phyloP scores from a whole-genome alignment of 352 stramenopile species.

The Pythium guiyangense region DNA sequence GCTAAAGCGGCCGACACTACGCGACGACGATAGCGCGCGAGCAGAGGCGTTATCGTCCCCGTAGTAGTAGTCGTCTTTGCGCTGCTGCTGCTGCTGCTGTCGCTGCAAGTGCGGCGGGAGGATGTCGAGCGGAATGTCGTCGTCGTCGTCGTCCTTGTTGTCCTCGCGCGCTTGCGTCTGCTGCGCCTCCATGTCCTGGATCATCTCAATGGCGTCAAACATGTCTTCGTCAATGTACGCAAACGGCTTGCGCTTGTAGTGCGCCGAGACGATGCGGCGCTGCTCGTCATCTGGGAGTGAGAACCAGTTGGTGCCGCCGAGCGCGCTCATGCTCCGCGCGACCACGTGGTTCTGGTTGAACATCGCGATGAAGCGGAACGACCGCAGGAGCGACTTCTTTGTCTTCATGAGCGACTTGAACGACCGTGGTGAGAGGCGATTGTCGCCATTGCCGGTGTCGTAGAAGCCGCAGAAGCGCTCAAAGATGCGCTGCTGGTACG shows the following conservation, averaged over 20 bases:
- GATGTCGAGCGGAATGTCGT: too few relatives aligned
- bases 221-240: slow-evolving; percentile 15
- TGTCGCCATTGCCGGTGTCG: neutral
- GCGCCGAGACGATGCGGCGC: slow-evolving; percentile 7
- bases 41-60: neutral
- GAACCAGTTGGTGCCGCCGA: slow-evolving; percentile 11
- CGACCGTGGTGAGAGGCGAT: neutral
- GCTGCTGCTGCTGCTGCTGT: too few relatives aligned
- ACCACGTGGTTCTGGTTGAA: slow-evolving; percentile 15
- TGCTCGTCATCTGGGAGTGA: slow-evolving; percentile 5
- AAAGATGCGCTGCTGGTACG: slow-evolving; percentile 9
- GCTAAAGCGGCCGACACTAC: too few relatives aligned
- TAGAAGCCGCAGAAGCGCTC: slow-evolving; percentile 7
- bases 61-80: too few relatives aligned
- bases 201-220: slow-evolving; percentile 13
- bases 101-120: too few relatives aligned
- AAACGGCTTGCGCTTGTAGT: slow-evolving; percentile 16
- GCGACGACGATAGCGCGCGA: too few relatives aligned
- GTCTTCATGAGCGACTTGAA: slow-evolving; percentile 13
- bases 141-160: too few relatives aligned
- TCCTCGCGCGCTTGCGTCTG: too few relatives aligned
- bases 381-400: slow-evolving; percentile 12
- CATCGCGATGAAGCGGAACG: slow-evolving; percentile 12
- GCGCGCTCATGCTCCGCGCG: slow-evolving; percentile 10
- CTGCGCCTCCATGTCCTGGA: too few relatives aligned